These are phyloP conservation scores for Silene latifolia DNA, from an alignment of 148 eudicot species.

Conservation along the genomic window DNA sequence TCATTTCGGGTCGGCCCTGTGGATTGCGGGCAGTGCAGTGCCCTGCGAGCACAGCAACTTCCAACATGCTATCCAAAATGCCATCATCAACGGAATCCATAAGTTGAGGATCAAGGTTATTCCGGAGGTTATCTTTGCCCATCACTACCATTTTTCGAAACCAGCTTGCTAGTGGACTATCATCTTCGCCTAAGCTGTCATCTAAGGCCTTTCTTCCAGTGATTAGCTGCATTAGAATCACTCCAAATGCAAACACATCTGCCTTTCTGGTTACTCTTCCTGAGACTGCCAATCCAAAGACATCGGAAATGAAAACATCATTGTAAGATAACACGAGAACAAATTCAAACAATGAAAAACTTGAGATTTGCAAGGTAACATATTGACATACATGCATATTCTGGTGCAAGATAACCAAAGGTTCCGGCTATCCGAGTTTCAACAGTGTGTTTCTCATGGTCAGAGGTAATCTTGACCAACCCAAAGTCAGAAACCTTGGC, in stretches of 20 bases:
- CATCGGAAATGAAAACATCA: too few relatives aligned
- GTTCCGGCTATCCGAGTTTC: conserved; percentile 73
- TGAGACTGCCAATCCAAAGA: conserved; percentile 34
- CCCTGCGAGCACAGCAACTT: conserved; percentile 60
- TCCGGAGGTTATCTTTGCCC: conserved; percentile 37
- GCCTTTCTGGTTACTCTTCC: conserved; percentile 66
- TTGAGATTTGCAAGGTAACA: neutral
- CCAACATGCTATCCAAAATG: conserved; percentile 41
- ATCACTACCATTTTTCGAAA: conserved; percentile 37
- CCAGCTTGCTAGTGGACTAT: conserved; percentile 49
- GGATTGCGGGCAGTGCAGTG: conserved; percentile 68
- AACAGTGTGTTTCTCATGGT: conserved; percentile 47
- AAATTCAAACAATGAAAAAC: too few relatives aligned
- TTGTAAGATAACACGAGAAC: too few relatives aligned
- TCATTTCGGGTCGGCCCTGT: conserved; percentile 58
- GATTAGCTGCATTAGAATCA: conserved; percentile 57
- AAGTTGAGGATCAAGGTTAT: conserved; percentile 43
- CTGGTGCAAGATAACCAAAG: conserved; percentile 70
- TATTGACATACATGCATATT: conserved; percentile 49
- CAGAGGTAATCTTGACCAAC: conserved; percentile 58
- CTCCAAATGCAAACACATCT: conserved; percentile 62
- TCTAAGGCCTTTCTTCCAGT: conserved; percentile 65
- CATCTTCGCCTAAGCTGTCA: conserved; percentile 48
- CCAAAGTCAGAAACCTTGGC: conserved; percentile 77
- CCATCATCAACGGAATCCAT: conserved; percentile 35